Conservation (phyloP, 1,284 basidiomycete species). For the Coriolopsis trogii region DNA sequence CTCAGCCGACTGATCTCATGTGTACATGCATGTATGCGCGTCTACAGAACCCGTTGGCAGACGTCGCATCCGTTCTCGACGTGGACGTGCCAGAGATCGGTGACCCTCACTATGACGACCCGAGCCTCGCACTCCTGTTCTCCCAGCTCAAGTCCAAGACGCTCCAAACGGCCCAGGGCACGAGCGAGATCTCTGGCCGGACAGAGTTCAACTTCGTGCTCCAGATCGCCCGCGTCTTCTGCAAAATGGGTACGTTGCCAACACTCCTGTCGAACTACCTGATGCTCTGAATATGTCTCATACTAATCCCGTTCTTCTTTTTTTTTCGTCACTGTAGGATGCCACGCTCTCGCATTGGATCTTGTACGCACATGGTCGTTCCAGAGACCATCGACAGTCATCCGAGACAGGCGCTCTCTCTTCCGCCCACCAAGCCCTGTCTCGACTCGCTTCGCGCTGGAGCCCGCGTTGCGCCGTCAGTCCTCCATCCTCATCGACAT, state of each 20-base stretch:
- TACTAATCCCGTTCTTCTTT: background rate
- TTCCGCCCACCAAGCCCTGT: conserved; percentile 43
- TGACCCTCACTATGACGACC: conserved; percentile 91
- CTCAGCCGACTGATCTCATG: background rate
- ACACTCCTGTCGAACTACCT: background rate
- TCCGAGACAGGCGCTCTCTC: conserved; percentile 32
- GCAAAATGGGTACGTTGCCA: conserved; percentile 80
- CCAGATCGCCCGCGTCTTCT: conserved; percentile 90
- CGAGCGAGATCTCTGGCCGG: conserved; percentile 84
- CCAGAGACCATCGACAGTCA: conserved; percentile 63
- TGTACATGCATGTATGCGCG: background rate
- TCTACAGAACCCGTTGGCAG: conserved; percentile 73
- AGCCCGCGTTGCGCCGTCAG: conserved; percentile 55
- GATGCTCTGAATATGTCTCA: background rate
- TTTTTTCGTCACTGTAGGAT: conserved; percentile 58
- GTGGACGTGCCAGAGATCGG: conserved; percentile 66
- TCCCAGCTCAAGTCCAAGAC: conserved; percentile 90
- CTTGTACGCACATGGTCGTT: conserved; percentile 91
- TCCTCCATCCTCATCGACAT: conserved; percentile 87
- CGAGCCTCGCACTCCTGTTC: conserved; percentile 87
- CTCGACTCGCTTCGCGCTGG: conserved; percentile 53
- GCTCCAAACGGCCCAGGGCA: conserved; percentile 89
- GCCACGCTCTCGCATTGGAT: conserved; percentile 85
- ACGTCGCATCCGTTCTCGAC: conserved; percentile 62
- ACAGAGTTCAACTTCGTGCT: conserved; percentile 93